Percentiles rank a stretch among this genome's conserved stretches.
Evolutionary conservation across 108 stramenopile genomes (phyloP).

Genomic region (Bacterosira constricta): DNA sequence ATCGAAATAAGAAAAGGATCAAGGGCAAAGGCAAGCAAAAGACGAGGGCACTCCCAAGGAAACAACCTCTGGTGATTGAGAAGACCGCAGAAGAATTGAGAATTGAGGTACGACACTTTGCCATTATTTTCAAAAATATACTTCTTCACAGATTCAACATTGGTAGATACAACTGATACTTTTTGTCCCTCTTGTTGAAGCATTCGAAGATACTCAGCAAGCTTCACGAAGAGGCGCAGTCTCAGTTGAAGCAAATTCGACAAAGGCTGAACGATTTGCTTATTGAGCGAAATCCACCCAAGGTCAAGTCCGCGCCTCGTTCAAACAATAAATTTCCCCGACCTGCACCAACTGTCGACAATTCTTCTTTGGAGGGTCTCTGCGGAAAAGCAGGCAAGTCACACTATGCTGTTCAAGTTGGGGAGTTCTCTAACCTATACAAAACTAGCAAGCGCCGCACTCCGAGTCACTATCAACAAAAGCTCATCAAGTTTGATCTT

Average conservation of each 20-base stretch:
- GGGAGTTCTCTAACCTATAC: conserved; percentile 24
- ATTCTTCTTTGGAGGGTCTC: neutral
- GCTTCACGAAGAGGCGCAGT: conserved; percentile 21
- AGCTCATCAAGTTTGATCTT: neutral
- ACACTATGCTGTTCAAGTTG: conserved; percentile 14
- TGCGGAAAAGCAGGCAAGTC: conserved; percentile 22
- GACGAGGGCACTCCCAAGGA: neutral
- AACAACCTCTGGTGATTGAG: too few relatives aligned
- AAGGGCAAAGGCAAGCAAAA: neutral
- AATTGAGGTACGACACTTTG: neutral
- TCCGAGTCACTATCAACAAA: neutral
- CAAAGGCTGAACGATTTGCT: conserved; percentile 7
- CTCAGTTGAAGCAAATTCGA: conserved; percentile 15
- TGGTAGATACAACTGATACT: too few relatives aligned
- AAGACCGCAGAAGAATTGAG: neutral
- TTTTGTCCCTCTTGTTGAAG: neutral
- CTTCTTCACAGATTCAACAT: too few relatives aligned
- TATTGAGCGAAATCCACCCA: conserved; percentile 4
- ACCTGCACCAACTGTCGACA: neutral
- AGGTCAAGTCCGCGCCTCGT: too few relatives aligned
- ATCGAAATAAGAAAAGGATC: too few relatives aligned
- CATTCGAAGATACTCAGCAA: conserved; percentile 1
- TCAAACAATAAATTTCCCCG: neutral
- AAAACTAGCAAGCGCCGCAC: conserved; percentile 19
- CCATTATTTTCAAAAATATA: neutral